Conservation (phyloP, 768 basidiomycete species). For the Trametes villosa region DNA sequence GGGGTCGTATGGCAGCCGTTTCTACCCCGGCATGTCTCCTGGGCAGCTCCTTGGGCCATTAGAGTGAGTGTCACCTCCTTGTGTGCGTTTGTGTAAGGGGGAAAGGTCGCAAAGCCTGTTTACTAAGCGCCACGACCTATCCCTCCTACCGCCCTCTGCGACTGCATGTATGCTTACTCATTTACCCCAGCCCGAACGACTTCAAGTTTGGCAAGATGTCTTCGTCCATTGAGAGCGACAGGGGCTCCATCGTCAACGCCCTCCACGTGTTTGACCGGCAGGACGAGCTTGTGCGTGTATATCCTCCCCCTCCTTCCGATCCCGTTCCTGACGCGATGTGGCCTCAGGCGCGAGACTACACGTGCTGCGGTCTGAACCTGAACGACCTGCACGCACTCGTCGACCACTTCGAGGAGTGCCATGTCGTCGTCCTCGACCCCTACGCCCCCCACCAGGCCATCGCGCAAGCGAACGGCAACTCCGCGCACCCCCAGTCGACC, state of each 20-base stretch:
- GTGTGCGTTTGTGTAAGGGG: no score
- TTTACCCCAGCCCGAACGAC: constrained; percentile 44
- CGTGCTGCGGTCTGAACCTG: constrained; percentile 83
- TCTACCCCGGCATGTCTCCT: constrained; percentile 66
- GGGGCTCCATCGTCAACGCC: constrained; percentile 64
- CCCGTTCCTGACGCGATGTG: not conserved
- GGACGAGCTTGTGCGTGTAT: constrained; percentile 66
- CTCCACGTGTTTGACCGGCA: constrained; percentile 69
- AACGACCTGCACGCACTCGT: constrained; percentile 81
- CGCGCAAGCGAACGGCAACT: constrained; percentile 14
- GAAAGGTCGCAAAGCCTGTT: no score
- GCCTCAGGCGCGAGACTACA: constrained; percentile 79
- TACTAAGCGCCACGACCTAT: no score
- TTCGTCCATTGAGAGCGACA: constrained; percentile 64
- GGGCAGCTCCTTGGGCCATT: constrained; percentile 63
- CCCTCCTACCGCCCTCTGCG: no score
- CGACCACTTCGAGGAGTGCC: constrained; percentile 91
- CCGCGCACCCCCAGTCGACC: constrained; percentile 8
- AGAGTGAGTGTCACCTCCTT: constrained; percentile 54
- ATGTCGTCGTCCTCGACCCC: constrained; percentile 74
- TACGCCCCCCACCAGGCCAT: constrained; percentile 32
- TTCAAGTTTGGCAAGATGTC: constrained; percentile 51
- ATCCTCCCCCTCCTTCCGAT: not conserved
- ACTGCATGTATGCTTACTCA: not conserved
- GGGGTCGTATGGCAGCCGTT: constrained; percentile 65